Conservation (phyloP, 331 rosid genomes). For the Acacia concinna region DNA sequence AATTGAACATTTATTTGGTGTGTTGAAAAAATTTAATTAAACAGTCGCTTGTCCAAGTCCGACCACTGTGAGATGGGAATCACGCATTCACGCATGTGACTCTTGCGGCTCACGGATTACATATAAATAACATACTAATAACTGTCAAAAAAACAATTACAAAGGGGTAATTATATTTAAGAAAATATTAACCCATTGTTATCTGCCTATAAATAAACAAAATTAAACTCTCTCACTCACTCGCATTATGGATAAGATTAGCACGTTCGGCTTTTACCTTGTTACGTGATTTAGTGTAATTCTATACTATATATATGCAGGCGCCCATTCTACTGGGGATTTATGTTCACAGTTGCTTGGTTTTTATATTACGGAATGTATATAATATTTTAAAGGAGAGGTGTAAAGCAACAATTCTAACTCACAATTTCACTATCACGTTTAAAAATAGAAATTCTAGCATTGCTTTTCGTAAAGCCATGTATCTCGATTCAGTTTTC, state of each 20-base stretch:
- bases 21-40: not conserved
- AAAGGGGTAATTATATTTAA: not conserved
- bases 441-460: not conserved
- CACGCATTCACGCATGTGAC: not conserved
- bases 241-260: slow-evolving; percentile 31
- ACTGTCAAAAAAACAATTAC: slow-evolving; percentile 3
- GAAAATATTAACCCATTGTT: not conserved
- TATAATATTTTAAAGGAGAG: not conserved
- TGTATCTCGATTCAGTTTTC: not conserved
- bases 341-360: not conserved
- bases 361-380: not conserved
- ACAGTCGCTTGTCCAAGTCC: not conserved
- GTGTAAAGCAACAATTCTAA: not conserved
- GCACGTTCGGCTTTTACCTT: not conserved
- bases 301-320: not conserved
- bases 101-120: not conserved
- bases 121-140: not conserved
- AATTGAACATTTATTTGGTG: not conserved
- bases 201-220: not conserved
- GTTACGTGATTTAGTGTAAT: not conserved
- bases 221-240: not conserved
- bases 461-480: not conserved
- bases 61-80: not conserved
- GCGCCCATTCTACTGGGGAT: not conserved
- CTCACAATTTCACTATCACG: not conserved